Percentiles rank a stretch among this genome's conserved stretches.
phyloP scores from a whole-genome alignment of 768 basidiomycete genomes.

The Panus rudis region DNA sequence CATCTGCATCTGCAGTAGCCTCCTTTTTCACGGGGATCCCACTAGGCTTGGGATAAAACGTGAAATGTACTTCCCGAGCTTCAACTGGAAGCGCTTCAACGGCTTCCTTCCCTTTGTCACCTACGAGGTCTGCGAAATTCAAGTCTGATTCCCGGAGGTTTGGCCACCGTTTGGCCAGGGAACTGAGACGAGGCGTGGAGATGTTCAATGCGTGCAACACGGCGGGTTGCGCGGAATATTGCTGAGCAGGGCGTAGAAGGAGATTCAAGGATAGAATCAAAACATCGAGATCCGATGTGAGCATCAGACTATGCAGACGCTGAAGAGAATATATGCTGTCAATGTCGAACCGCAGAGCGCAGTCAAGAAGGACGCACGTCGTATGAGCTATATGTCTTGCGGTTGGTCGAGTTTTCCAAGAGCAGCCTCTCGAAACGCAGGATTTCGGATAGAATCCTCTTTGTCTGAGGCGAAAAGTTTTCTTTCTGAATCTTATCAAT shows the following conservation, averaged over 20 bases:
- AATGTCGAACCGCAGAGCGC: background rate
- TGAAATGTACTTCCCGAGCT: constrained; percentile 74
- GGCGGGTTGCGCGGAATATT: constrained; percentile 84
- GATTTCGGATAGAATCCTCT: constrained; percentile 72
- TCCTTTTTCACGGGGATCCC: constrained; percentile 28
- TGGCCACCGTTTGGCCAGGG: constrained; percentile 81
- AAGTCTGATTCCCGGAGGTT: constrained; percentile 75
- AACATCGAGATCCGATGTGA: constrained; percentile 84
- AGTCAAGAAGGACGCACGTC: constrained; percentile 60
- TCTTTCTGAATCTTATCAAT: constrained; percentile 80
- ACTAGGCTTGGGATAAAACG: constrained; percentile 64
- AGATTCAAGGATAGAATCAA: constrained; percentile 78
- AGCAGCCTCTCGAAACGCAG: constrained; percentile 84
- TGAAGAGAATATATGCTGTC: constrained; percentile 25
- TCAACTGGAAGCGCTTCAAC: constrained; percentile 62
- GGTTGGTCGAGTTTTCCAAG: constrained; percentile 95
- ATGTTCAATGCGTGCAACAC: constrained; percentile 79
- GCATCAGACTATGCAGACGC: constrained; percentile 86
- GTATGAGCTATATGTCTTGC: constrained; percentile 94
- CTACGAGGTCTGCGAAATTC: constrained; percentile 67
- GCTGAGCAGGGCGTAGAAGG: constrained; percentile 87
- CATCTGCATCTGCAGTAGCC: constrained; percentile 41
- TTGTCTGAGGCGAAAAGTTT: constrained; percentile 67
- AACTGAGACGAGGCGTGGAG: constrained; percentile 72
- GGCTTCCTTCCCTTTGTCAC: constrained; percentile 41